Base-by-base conservation (phyloP, 306 rosid genomes). In the Canavalia ensiformis region DNA sequence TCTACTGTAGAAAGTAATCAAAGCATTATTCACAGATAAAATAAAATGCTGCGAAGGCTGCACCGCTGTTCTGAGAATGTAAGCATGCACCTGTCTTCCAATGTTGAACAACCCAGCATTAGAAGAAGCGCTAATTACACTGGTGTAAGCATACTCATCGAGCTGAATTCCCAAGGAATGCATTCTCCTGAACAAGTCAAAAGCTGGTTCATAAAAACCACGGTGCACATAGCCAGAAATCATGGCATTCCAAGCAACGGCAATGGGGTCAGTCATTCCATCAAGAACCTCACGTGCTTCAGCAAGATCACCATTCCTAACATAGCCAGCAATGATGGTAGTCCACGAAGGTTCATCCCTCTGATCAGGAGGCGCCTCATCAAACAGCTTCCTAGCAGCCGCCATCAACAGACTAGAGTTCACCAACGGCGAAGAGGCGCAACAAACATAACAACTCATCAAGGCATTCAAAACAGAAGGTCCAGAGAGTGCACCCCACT, bases 131-230 rank as follows among this genome's bases (percentile, higher is more conserved):
- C 84, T 88, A 25, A 88, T 69, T 35, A 88, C 3, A 78, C 91
- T 83, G 28, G 91, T 82, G 81, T 85, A 85, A 50, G 87, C 73
- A 68, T 85, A 88, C 76, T 86, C 91, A 85, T 88, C 88, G 78
- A 39, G 74, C 72, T 72, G 57, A 77, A 88, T 88, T 56, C 89
- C 87, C 77, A 74, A 44, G 0, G 66, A 72, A 63, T 68, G 80
- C 89, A 88, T 88, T 81, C 78, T 88, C 79, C 87, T 83, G 10
- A 85, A 88, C 79, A 75, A 52, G 47, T 68, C 84, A 83, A 88
- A 79, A 0, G 91, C 86, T n/a, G 28, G 79, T 6, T 72, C 81
- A 77, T 76, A 67, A 49, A 66, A 30, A 0, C 86, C 84, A 5
- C 63, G 84, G 0, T 50, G 88, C 72, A 87, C 90, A 68, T 86